These are phyloP conservation scores for Yarrowia divulgata DNA, from an alignment of 805 yeast genomes.

Conservation along the genomic window DNA sequence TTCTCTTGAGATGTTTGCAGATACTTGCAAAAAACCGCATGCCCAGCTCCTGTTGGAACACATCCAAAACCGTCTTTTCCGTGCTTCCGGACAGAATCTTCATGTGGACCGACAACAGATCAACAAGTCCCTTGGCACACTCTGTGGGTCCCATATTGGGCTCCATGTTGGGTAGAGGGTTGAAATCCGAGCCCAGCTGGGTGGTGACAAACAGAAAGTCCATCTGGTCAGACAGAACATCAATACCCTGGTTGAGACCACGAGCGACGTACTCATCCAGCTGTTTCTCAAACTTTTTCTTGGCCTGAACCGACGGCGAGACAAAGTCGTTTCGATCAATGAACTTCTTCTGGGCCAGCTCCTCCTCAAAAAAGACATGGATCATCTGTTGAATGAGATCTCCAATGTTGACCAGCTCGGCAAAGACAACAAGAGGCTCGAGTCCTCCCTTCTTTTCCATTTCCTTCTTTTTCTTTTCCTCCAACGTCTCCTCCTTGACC, in stretches of 20 bases:
- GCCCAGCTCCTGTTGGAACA: constrained; percentile 93
- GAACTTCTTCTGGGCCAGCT: constrained; percentile 62
- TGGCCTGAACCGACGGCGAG: constrained; percentile 76
- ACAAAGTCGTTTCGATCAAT: constrained; percentile 80
- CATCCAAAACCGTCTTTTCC: constrained; percentile 86
- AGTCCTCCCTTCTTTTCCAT: constrained; percentile 43
- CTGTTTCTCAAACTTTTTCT: constrained; percentile 78
- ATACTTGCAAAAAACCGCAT: constrained; percentile 79
- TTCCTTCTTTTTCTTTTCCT: constrained; percentile 23
- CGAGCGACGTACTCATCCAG: constrained; percentile 91
- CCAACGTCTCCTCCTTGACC: constrained; percentile 17
- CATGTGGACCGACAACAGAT: constrained; percentile 72
- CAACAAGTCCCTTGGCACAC: constrained; percentile 70
- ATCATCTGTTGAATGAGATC: constrained; percentile 92
- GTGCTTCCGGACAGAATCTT: constrained; percentile 78
- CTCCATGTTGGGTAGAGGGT: constrained; percentile 54
- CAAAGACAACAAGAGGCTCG: constrained; percentile 86
- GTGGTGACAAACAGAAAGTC: constrained; percentile 63
- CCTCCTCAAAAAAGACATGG: constrained; percentile 88
- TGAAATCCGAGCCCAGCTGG: constrained; percentile 68
- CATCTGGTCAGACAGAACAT: constrained; percentile 82
- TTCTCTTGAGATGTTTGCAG: constrained; percentile 76
- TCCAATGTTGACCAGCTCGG: constrained; percentile 90
- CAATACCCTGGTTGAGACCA: constrained; percentile 92
- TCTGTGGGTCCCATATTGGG: constrained; percentile 59